phyloP scores from a whole-genome alignment of 129 eudicot genomes.

The Chrysanthemum makinoi region DNA sequence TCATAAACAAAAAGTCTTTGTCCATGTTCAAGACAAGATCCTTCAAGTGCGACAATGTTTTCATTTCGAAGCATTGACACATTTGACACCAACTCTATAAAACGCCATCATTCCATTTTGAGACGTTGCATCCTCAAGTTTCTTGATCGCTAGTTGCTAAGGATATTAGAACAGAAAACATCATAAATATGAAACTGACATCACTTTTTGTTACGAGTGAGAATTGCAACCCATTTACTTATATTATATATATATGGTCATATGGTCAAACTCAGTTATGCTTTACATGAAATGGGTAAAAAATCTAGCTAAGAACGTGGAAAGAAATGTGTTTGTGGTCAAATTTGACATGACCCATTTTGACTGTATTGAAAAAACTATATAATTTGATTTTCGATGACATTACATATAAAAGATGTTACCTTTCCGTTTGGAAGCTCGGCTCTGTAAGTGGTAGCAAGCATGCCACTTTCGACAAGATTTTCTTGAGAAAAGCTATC shows the following conservation, averaged over 20 bases:
- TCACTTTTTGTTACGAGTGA: neutral
- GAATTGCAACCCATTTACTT: neutral
- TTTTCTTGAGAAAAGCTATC: constrained; percentile 70
- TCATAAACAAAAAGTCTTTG: constrained; percentile 68
- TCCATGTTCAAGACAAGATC: constrained; percentile 82
- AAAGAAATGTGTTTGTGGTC: too few species aligned
- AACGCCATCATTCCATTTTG: constrained; percentile 56
- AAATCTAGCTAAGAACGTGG: too few species aligned
- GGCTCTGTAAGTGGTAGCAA: constrained; percentile 59
- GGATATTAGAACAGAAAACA: constrained; percentile 14
- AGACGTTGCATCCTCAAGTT: constrained; percentile 58
- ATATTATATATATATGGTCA: too few species aligned
- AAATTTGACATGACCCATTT: neutral
- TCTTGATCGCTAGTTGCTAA: constrained; percentile 85
- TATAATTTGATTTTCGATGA: neutral
- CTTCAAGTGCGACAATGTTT: constrained; percentile 71
- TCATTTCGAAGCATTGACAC: constrained; percentile 66
- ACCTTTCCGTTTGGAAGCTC: constrained; percentile 78
- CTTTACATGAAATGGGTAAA: neutral
- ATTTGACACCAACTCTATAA: constrained; percentile 58
- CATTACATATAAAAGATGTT: neutral
- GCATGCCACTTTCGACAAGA: constrained; percentile 58
- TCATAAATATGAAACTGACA: constrained; percentile 9
- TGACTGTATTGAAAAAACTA: neutral
- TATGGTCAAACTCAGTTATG: neutral